These are phyloP conservation scores for Fusarium lateritium DNA, from an alignment of 2,329 filamentous ascomycete genomes.

Conservation along the genomic window DNA sequence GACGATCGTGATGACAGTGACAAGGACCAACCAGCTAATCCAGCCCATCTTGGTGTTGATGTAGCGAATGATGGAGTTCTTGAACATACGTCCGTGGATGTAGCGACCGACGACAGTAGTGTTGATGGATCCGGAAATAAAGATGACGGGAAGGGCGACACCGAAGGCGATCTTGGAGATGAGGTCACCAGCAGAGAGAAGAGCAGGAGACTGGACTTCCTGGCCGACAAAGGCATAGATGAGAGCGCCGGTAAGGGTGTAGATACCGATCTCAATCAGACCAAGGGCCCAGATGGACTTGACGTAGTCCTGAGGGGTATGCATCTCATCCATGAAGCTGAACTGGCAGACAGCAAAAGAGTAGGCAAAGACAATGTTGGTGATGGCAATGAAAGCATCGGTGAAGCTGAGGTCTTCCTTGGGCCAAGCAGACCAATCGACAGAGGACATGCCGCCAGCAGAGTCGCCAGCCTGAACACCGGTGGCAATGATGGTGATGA, in stretches of 20 bases:
- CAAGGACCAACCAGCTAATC: conserved; percentile 72
- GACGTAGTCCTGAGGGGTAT: conserved; percentile 61
- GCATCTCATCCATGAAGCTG: conserved; percentile 69
- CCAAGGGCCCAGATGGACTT: conserved; percentile 75
- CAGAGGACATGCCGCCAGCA: conserved; percentile 51
- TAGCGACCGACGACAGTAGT: conserved; percentile 63
- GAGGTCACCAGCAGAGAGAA: conserved; percentile 72
- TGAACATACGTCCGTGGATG: conserved; percentile 62
- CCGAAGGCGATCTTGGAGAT: conserved; percentile 79
- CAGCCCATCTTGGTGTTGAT: conserved; percentile 66
- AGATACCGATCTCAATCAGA: conserved; percentile 73
- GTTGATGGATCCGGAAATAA: conserved; percentile 82
- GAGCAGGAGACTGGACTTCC: conserved; percentile 75
- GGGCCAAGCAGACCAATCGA: conserved; percentile 63
- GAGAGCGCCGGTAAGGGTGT: conserved; percentile 75
- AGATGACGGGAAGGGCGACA: conserved; percentile 79
- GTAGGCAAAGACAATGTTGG: conserved; percentile 81
- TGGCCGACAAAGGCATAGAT: conserved; percentile 79
- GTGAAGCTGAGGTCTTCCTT: conserved; percentile 63
- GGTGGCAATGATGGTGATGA: conserved; percentile 77
- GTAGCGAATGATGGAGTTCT: conserved; percentile 60
- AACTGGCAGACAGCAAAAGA: conserved; percentile 68
- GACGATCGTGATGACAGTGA: conserved; percentile 70
- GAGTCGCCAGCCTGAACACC: conserved; percentile 60
- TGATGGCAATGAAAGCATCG: conserved; percentile 72